Evolutionary conservation across 306 rosid species (phyloP), one percentile per base, ranked within the genome.

Genomic region (Cucurbita ficifolia): DNA sequence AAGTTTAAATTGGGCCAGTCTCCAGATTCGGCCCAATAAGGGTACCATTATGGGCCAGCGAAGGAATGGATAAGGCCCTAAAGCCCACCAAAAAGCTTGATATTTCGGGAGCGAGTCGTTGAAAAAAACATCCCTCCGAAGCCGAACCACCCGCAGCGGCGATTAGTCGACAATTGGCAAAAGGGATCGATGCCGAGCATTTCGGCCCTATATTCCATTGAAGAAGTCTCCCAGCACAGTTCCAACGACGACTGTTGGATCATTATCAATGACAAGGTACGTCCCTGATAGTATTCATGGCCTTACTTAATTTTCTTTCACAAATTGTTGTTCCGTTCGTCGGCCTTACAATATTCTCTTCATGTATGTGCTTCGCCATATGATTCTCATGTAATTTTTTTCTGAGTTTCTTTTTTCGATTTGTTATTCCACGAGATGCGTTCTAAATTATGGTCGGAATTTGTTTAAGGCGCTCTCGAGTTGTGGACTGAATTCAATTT

Each of bases 241-340:
- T 62, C 91, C 80, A 86, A 83, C 73, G 90, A 85, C 16, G 96
- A 92, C 81, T 92, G 98, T 80, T 90, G 98, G 98, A 80, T 90
- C 61, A 82, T 92, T 77, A 76, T 92, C 74, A 80, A 88, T 14
- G 96, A 92, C 85, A 92, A 88, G 96, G 98, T 92, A 36, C 17
- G 50, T 5, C 74, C 14, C 46, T 48, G 38, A 5, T 19, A 8
- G 10, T 75, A 0, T 50, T 14, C 59, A 16, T 50, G 4, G 48
- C 22, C 0, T 39, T 5, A 10, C 0, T 14, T 13, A 16, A 33
- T 35, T 56, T 58, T 43, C 17, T 19, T 56, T 77, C 36, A 12
- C 48, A 21, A 11, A 19, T 46, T 35, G 0, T 12, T 65, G 39
- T 57, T 22, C 58, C 33, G 19, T 24, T 50, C 24, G 11, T 70